These are phyloP conservation scores for Trichoderma pleuroti DNA, from an alignment of 2,329 filamentous ascomycete species.

Conservation along the genomic window DNA sequence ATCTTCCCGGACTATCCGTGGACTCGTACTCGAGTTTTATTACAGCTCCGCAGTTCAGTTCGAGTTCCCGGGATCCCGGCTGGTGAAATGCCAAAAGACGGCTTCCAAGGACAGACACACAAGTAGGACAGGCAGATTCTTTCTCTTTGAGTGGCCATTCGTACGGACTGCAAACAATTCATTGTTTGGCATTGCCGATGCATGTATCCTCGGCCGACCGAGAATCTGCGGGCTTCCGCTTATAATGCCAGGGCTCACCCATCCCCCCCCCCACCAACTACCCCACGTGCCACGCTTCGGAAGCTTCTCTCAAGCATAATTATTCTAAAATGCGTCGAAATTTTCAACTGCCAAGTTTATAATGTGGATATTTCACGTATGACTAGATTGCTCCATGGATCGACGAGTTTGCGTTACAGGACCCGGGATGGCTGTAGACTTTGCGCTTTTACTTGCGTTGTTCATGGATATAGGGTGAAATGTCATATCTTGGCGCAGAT, in stretches of 20 bases:
- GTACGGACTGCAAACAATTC: neutral
- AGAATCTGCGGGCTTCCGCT: neutral
- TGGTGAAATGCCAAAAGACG: neutral
- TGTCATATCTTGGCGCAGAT: neutral
- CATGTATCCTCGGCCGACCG: neutral
- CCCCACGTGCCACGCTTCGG: neutral
- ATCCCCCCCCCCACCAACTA: neutral
- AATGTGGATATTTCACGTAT: neutral
- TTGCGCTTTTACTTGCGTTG: neutral
- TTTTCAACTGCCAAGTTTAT: neutral
- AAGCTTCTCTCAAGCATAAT: neutral
- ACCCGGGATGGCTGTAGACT: neutral
- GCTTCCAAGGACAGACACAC: neutral
- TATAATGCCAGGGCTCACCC: neutral
- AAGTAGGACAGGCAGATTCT: neutral
- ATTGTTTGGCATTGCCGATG: neutral
- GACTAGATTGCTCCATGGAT: neutral
- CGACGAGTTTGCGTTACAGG: neutral
- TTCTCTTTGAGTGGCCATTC: neutral
- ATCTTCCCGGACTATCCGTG: neutral
- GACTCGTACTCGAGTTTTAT: neutral
- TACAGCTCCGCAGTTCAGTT: neutral
- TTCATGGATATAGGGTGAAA: neutral
- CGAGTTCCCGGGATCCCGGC: neutral
- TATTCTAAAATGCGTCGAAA: neutral